Conservation (phyloP, 441 rosid genomes). For the Gossypium laxum region DNA sequence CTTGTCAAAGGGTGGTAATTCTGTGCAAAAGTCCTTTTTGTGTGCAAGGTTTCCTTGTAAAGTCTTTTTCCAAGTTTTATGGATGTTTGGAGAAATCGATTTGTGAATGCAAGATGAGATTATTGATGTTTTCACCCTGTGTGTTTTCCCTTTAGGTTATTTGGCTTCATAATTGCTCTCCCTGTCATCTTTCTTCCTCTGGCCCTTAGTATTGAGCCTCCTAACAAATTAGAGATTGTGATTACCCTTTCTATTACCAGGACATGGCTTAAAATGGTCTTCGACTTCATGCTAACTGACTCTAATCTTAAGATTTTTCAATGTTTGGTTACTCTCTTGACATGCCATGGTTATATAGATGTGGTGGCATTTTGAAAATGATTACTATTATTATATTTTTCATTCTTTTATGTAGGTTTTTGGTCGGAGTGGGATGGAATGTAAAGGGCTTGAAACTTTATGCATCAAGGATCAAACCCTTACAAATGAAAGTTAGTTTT, state of each 20-base stretch:
- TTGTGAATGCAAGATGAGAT: background rate
- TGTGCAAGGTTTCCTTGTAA: constrained; percentile 4
- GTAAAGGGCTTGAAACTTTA: constrained; percentile 15
- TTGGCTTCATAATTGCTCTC: background rate
- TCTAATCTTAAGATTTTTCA: background rate
- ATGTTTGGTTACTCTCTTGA: constrained; percentile 1
- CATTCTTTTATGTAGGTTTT: constrained; percentile 11
- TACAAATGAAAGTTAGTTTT: constrained; percentile 55
- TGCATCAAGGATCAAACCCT: constrained; percentile 50
- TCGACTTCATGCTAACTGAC: background rate
- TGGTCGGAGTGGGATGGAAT: constrained; percentile 17
- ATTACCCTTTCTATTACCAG: background rate
- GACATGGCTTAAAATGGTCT: background rate
- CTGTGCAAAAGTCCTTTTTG: background rate
- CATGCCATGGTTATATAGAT: constrained; percentile 10
- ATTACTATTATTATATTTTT: background rate
- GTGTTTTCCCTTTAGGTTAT: background rate
- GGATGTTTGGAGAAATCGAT: background rate
- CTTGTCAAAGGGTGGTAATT: background rate
- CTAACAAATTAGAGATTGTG: background rate
- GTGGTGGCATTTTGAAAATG: constrained; percentile 9
- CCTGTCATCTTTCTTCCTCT: background rate
- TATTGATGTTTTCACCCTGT: constrained; percentile 2
- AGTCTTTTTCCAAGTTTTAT: background rate
- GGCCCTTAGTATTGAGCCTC: background rate